phyloP scores from a whole-genome alignment of 2,329 filamentous ascomycete genomes.

The Ilyonectria destructans region DNA sequence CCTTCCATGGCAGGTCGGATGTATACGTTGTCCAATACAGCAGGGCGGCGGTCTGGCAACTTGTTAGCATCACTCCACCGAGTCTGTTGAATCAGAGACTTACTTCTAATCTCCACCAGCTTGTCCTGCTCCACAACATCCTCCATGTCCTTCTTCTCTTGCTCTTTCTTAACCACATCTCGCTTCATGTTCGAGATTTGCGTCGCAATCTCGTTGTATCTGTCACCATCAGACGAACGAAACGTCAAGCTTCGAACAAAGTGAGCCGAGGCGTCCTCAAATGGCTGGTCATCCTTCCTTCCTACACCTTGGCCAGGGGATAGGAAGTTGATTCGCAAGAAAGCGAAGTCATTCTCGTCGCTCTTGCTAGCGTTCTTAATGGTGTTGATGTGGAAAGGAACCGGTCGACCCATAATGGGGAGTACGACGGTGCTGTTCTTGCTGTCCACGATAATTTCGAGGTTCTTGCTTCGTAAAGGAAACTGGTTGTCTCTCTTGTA shows the following conservation, averaged over 20 bases:
- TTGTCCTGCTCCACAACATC: constrained; percentile 99
- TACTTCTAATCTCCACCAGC: constrained; percentile 92
- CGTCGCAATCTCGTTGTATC: constrained; percentile 91
- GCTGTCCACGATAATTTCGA: constrained; percentile 90
- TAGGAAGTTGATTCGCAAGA: constrained; percentile 96
- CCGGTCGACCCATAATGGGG: constrained; percentile 96
- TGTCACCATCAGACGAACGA: constrained; percentile 88
- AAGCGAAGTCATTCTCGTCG: constrained; percentile 94
- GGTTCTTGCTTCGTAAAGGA: constrained; percentile 84
- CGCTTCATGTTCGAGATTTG: constrained; percentile 98
- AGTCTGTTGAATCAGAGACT: constrained; percentile 53
- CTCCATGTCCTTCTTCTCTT: constrained; percentile 99
- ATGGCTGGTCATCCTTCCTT: constrained; percentile 96
- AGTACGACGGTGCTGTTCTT: constrained; percentile 94
- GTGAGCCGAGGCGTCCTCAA: constrained; percentile 95
- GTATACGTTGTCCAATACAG: constrained; percentile 93
- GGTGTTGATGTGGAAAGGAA: constrained; percentile 97
- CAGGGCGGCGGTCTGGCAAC: constrained; percentile 84
- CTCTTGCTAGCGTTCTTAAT: constrained; percentile 99
- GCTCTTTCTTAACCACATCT: constrained; percentile 90
- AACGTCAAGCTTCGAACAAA: constrained; percentile 97
- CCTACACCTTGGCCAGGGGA: constrained; percentile 98
- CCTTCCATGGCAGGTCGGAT: constrained; percentile 96
- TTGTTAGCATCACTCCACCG: constrained; percentile 56
- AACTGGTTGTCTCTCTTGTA: constrained; percentile 99